These are phyloP conservation scores for Xylariaceae sp. DNA, from an alignment of 2,329 filamentous ascomycete species.

Conservation along the genomic window DNA sequence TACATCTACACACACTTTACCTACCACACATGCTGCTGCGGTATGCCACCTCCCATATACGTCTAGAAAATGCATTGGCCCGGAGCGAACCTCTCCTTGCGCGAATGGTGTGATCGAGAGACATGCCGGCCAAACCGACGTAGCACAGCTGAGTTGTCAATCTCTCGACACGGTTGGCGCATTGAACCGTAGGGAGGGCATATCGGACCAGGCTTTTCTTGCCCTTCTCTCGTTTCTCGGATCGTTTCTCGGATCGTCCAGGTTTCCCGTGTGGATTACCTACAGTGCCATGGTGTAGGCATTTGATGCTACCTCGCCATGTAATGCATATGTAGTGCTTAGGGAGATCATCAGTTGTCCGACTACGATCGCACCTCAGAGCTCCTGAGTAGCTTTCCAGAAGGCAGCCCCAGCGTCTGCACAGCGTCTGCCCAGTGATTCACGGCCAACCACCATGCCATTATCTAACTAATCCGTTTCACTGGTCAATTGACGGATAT, in stretches of 20 bases:
- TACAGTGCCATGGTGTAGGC: not conserved
- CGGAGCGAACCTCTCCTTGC: not conserved
- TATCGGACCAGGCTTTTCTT: not conserved
- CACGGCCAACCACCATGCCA: not conserved
- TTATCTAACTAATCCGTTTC: not conserved
- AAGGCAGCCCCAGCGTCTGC: conserved; percentile 12
- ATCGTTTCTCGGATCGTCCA: not conserved
- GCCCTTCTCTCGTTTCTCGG: not conserved
- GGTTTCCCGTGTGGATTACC: not conserved
- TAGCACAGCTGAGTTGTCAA: not conserved
- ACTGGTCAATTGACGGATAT: conserved; percentile 10
- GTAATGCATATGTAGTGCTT: not conserved
- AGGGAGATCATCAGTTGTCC: not conserved
- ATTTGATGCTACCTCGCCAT: conserved; percentile 1
- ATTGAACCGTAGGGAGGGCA: not conserved
- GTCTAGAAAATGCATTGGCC: not conserved
- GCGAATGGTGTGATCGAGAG: not conserved
- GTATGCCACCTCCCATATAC: no score
- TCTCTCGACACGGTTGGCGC: not conserved
- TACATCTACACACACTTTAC: no score
- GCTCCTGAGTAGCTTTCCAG: conserved; percentile 6
- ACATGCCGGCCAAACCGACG: conserved; percentile 1
- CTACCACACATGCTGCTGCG: no score
- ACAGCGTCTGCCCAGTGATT: no score
- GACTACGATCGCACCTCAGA: not conserved